Evolutionary conservation across 345 rosid species (phyloP).

Genomic region (Acer campestre): DNA sequence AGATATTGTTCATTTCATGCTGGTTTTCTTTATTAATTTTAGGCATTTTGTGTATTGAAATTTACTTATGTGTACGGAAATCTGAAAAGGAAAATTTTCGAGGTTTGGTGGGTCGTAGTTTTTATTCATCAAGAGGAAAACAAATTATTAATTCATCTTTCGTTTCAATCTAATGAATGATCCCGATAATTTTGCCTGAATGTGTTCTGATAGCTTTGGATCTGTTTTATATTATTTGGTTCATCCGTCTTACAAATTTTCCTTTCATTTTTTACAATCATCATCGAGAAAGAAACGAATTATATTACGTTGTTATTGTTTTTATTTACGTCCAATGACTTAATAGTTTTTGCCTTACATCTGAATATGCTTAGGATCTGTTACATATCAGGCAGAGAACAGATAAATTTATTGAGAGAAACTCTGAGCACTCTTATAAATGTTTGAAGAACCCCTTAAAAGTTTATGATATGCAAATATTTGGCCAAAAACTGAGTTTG

Average conservation of each 20-base stretch:
- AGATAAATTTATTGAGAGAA: no score
- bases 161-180: neutral
- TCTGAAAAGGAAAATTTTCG: neutral
- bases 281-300: no score
- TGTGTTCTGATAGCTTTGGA: neutral
- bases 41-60: neutral
- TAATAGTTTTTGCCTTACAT: neutral
- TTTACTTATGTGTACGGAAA: neutral
- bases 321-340: neutral
- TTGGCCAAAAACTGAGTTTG: neutral
- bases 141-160: neutral
- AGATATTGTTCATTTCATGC: neutral
- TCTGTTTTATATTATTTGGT: neutral
- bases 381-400: no score
- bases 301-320: neutral
- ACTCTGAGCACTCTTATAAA: neutral
- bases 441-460: neutral
- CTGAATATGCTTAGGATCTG: neutral
- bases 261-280: neutral
- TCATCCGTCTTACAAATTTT: neutral
- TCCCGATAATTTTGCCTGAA: neutral
- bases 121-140: neutral
- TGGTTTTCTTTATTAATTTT: neutral
- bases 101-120: neutral
- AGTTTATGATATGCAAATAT: neutral